Evolutionary conservation across 2,329 filamentous ascomycete genomes (phyloP), one percentile per base, ranked within the genome.

Genomic region (Hypoxylon sp.): DNA sequence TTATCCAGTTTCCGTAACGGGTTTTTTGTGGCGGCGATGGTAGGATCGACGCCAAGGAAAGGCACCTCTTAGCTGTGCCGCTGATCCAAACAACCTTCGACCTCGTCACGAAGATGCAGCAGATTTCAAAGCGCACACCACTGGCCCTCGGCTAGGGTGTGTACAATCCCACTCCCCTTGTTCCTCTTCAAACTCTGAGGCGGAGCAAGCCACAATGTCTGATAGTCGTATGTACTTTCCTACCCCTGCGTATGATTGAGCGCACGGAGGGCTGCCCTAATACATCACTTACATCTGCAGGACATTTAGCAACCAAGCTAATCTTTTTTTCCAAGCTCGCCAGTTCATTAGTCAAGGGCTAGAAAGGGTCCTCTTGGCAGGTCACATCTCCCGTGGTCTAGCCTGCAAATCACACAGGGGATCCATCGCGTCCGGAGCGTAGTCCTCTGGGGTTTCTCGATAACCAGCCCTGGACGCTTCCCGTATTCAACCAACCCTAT

Each of bases 31-130:
- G 66, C 68, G 61, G 61, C 55, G 40, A 64, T 54, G 57, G 72
- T 72, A 72, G 70, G 72, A 74, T 73, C 64, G 61, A 64, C 58
- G 72, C 72, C 72, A 73, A 73, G 72, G 63, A 68, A 66, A 68
- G 53, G 67, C 50, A 58, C 63, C 40, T 70, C 61, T 71, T 61
- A 44, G 49, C 66, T 68, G 66, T 72, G 69, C 64, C 61, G 66
- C 64, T 61, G 58, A 70, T 69, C 66, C 66, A 72, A 51, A 69
- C 40, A 72, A 64, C 44, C 49, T 49, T 72, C 54, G 50, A 66
- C 57, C 60, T 69, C 51, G 66, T 69, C 60, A 71, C 66, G 42
- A 33, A 66, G 57, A 69, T 59, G 64, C 66, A 69, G 44, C 33
- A 68, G 35, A 64, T 70, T 66, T 56, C 54, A 35, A 65, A 61